A percentile compares a stretch with the other conserved stretches of the same genome.
These are phyloP conservation scores for Piper longum DNA, from an alignment of 164 flowering plant species.

Conservation along the genomic window DNA sequence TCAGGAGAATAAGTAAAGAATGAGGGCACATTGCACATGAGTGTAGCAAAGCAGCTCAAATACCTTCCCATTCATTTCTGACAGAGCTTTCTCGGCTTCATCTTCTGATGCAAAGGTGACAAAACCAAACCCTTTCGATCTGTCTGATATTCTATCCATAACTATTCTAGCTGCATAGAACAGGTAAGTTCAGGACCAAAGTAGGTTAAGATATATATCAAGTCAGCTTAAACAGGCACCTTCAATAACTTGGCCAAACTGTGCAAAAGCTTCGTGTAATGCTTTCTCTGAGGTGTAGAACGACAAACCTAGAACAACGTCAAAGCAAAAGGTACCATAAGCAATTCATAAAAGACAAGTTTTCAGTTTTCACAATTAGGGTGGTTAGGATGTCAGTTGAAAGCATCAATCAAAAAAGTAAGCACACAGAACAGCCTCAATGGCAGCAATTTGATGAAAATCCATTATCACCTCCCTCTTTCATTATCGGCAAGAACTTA, in stretches of 20 bases:
- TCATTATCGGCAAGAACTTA: no score
- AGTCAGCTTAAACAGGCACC: constrained; percentile 19
- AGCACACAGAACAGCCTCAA: no score
- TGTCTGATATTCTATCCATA: constrained; percentile 52
- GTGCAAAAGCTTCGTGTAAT: constrained; percentile 61
- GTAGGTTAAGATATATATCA: neutral
- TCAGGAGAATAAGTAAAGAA: neutral
- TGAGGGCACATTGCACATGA: neutral
- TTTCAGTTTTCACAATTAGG: no score
- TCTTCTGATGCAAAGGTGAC: constrained; percentile 78
- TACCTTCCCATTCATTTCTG: constrained; percentile 81
- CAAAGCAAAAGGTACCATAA: neutral
- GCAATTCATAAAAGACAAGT: no score
- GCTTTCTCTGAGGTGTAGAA: constrained; percentile 54
- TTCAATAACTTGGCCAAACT: constrained; percentile 76
- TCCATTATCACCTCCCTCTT: no score
- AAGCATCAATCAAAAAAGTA: no score
- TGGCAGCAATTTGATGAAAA: no score
- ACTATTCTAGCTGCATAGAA: constrained; percentile 44
- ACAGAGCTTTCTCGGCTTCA: constrained; percentile 57
- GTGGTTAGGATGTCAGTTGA: no score
- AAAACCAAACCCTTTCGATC: constrained; percentile 89
- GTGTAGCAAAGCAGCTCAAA: neutral
- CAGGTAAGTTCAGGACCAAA: neutral
- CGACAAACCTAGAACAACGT: constrained; percentile 50